Conservation (phyloP, 495 filamentous ascomycete species). For the Talaromyces proteolyticus region DNA sequence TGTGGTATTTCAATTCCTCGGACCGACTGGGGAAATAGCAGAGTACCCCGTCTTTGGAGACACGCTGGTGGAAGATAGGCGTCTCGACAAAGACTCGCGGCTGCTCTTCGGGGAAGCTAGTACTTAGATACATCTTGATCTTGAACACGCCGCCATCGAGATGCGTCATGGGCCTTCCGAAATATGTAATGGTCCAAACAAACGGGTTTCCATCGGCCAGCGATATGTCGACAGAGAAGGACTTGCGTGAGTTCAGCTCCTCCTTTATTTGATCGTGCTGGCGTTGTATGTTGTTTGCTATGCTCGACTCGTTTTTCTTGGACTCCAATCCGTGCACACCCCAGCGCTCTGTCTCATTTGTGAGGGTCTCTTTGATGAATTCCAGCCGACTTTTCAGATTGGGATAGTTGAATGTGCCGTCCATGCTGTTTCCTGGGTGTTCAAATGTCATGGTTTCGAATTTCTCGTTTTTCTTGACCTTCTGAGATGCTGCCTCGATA, state of each 20-base stretch:
- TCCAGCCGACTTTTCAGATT: constrained; percentile 64
- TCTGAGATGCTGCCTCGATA: constrained; percentile 54
- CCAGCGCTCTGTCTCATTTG: constrained; percentile 70
- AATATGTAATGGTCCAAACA: constrained; percentile 65
- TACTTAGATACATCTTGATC: constrained; percentile 74
- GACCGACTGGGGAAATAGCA: constrained; percentile 72
- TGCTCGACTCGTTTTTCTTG: constrained; percentile 60
- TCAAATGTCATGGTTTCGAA: constrained; percentile 89
- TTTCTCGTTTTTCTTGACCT: constrained; percentile 46
- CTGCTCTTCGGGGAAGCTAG: constrained; percentile 88
- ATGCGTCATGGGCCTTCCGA: constrained; percentile 88
- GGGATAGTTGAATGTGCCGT: constrained; percentile 78
- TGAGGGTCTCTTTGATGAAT: constrained; percentile 58
- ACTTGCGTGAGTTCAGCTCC: constrained; percentile 60
- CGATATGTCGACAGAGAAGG: constrained; percentile 65
- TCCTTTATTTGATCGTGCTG: constrained; percentile 82
- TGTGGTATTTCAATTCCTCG: constrained; percentile 78
- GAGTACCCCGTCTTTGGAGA: constrained; percentile 68
- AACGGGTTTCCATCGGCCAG: constrained; percentile 57
- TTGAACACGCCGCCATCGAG: constrained; percentile 88
- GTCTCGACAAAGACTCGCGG: constrained; percentile 80
- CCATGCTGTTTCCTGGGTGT: constrained; percentile 70
- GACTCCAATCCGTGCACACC: constrained; percentile 56
- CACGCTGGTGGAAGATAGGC: constrained; percentile 80
- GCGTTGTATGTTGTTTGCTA: constrained; percentile 73